Evolutionary conservation across 495 filamentous ascomycete species (phyloP), one percentile per base, ranked within the genome.

Genomic region (Extremus antarcticus): DNA sequence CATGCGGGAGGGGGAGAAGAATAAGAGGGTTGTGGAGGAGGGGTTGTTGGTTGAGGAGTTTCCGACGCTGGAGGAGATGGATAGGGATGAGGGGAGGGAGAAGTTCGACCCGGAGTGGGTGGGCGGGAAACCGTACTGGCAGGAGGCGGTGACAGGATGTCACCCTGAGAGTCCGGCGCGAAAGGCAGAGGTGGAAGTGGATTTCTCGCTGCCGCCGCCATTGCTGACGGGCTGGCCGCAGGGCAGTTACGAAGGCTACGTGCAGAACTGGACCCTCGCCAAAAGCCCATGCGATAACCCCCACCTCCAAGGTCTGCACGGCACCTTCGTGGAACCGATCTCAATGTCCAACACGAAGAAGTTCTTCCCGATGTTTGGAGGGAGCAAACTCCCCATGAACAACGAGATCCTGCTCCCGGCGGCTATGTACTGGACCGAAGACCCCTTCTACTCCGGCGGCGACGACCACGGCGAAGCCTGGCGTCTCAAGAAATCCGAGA

Each of bases 401-500:
- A 89, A 87, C 65, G 87, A 91, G 54, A 85, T 91, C 57, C 74
- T 90, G 21, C 79, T 92, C 52, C 87, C 87, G 0, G 79, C 83
- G 0, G 79, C 86, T 50, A 85, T 86, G 81, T 88, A 89, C 66
- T 84, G 82, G 72, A 76, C 78, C 49, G 73, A 86, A 16, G 82
- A 89, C 47, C 70, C 76, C 51, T 78, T 84, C n/a, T 90, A 88
- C 70, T 75, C 74, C 2, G 81, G 81, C 48, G 71, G 75, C 55
- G 70, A 70, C 25, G 70, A 74, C 21, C 76, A 78, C 13, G 69
- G 71, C 16, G 39, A 54, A 0, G 53, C 67, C 17, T 86, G 85
- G 86, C 61, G 63, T 0, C 43, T 74, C 17, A 88, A 87, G 65
- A 57, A 66, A 16, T 64, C 78, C 40, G 68, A 65, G 1, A 66